A percentile compares a stretch with the other conserved stretches of the same genome.
Conservation (phyloP, 2,329 filamentous ascomycete species). For the Penicillium sp. region DNA sequence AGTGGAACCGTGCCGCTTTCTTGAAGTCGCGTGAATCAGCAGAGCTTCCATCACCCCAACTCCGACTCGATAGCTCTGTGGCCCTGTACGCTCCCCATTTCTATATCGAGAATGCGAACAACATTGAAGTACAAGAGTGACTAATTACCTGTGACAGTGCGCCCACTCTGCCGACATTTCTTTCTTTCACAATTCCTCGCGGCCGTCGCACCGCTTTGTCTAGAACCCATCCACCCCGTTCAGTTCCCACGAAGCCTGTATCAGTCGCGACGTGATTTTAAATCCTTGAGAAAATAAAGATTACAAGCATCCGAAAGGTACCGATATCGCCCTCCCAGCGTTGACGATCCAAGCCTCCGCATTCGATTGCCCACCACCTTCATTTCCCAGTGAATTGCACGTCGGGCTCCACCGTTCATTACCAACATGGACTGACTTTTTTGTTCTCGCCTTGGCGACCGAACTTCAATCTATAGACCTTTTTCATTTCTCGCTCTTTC, state of each 20-base stretch:
- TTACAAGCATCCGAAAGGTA: conserved; percentile 7
- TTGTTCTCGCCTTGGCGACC: conserved; percentile 18
- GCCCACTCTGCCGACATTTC: not conserved
- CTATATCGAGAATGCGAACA: not conserved
- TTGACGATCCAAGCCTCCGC: not conserved
- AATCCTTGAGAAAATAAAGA: not conserved
- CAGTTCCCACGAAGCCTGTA: not conserved
- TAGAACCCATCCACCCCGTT: not conserved
- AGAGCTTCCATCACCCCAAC: conserved; percentile 4
- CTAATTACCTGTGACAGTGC: not conserved
- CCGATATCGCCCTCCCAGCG: not conserved
- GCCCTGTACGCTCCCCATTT: not conserved
- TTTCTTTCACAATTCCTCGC: not conserved
- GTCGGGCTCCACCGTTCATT: not conserved
- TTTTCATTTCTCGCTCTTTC: not conserved
- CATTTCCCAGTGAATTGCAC: not conserved
- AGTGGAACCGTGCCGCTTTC: conserved; percentile 8
- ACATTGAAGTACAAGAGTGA: not conserved
- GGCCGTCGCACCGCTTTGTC: not conserved
- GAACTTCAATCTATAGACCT: conserved; percentile 9
- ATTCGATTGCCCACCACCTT: not conserved
- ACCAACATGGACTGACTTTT: conserved; percentile 15
- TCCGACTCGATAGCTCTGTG: not conserved
- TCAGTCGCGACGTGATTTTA: not conserved
- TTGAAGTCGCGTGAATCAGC: conserved; percentile 13